A percentile compares a stretch with the other conserved stretches of the same genome.
Evolutionary conservation across 129 eudicot species (phyloP).

Genomic region (Oenanthe sinensis): DNA sequence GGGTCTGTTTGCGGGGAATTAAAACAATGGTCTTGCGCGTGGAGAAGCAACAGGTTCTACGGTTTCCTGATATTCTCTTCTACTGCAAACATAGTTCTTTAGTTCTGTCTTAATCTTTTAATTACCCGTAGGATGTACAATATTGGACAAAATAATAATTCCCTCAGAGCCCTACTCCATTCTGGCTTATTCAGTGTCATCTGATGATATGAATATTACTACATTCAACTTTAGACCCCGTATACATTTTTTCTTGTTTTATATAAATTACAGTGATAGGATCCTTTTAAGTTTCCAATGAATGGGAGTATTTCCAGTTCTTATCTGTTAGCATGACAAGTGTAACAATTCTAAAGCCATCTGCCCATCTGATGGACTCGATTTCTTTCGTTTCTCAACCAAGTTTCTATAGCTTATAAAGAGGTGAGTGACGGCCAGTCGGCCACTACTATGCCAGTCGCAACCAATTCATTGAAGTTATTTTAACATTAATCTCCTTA

Average conservation of each 20-base stretch:
- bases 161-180: not conserved
- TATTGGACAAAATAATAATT: not conserved
- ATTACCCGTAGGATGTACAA: not conserved
- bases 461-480: not conserved
- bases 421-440: conserved; percentile 1
- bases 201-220: not conserved
- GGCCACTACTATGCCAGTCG: not conserved
- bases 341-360: not conserved
- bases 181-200: not conserved
- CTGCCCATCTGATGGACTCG: no score
- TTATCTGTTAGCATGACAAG: not conserved
- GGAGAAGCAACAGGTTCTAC: conserved; percentile 87
- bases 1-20: conserved; percentile 92
- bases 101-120: not conserved
- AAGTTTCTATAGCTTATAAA: not conserved
- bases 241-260: not conserved
- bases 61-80: not conserved
- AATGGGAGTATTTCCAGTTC: not conserved
- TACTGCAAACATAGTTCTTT: not conserved
- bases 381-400: not conserved
- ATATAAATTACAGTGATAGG: not conserved
- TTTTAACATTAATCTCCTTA: not conserved
- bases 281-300: not conserved
- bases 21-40: conserved; percentile 96
- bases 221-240: not conserved